Conservation (phyloP, 2,329 filamentous ascomycete species). For the Colletotrichum plurivorum region DNA sequence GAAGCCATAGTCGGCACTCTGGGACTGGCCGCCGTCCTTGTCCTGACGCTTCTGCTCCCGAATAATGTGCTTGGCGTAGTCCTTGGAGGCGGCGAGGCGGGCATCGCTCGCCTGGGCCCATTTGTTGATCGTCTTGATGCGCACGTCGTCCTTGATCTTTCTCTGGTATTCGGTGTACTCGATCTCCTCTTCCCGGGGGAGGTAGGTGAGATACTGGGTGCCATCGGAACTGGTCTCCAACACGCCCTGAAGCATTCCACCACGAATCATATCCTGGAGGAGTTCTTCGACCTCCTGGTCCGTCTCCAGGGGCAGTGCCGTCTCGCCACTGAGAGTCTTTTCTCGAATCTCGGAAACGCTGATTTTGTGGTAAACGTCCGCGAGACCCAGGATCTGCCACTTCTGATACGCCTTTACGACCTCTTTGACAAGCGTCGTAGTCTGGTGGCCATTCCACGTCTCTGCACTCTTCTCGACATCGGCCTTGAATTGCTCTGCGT, state of each 20-base stretch:
- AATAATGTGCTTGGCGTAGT: slow-evolving; percentile 65
- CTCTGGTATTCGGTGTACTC: slow-evolving; percentile 66
- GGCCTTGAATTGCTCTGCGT: slow-evolving; percentile 70
- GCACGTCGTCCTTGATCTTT: slow-evolving; percentile 60
- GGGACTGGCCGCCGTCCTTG: slow-evolving; percentile 54
- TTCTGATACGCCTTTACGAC: slow-evolving; percentile 80
- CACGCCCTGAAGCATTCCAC: slow-evolving; percentile 66
- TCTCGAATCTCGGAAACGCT: slow-evolving; percentile 67
- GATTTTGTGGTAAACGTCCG: slow-evolving; percentile 77
- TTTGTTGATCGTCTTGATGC: slow-evolving; percentile 60
- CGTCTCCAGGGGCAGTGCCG: slow-evolving; percentile 58
- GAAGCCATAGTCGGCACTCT: slow-evolving; percentile 55
- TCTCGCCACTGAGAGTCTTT: slow-evolving; percentile 68
- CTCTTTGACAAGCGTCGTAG: slow-evolving; percentile 77
- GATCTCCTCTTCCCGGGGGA: slow-evolving; percentile 56
- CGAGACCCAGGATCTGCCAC: slow-evolving; percentile 81
- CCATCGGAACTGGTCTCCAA: slow-evolving; percentile 62
- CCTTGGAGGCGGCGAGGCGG: slow-evolving; percentile 67
- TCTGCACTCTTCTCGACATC: slow-evolving; percentile 72
- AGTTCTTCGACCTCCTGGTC: slow-evolving; percentile 62
- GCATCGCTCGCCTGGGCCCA: slow-evolving; percentile 68
- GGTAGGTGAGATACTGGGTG: slow-evolving; percentile 66
- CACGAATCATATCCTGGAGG: slow-evolving; percentile 68
- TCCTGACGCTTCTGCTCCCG: slow-evolving; percentile 63
- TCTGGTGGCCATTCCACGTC: slow-evolving; percentile 80